Conservation (phyloP, 345 rosid genomes). For the Raphanus sativus region DNA sequence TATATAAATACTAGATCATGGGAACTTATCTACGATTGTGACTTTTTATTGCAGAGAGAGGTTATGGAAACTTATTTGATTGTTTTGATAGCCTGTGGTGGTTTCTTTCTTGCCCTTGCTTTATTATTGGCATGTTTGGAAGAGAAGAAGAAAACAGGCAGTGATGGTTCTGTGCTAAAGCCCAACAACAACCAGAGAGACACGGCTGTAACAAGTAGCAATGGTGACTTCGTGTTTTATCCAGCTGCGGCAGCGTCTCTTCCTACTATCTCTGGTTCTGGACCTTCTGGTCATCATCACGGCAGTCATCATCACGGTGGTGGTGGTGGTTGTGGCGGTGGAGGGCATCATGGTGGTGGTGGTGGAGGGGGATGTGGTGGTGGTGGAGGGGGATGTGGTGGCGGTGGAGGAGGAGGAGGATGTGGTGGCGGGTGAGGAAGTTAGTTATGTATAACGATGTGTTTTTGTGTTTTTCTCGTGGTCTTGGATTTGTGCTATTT, state of each 20-base stretch:
- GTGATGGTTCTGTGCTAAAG: constrained; percentile 6
- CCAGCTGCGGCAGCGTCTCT: constrained; percentile 28
- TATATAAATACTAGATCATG: constrained; percentile 14
- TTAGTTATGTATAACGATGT: constrained; percentile 6
- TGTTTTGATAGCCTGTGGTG: not conserved
- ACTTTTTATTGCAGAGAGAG: constrained; percentile 11
- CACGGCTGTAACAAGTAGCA: not conserved
- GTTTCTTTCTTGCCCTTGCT: not conserved
- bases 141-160: constrained; percentile 5
- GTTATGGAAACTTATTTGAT: constrained; percentile 1
- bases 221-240: constrained; percentile 13
- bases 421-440: not conserved
- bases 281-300: not conserved
- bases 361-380: not conserved
- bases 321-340: not conserved
- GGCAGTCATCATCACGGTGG: not conserved
- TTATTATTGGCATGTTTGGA: not conserved
- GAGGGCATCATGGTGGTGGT: not conserved
- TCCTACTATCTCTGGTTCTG: constrained; percentile 16
- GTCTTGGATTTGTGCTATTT: not conserved
- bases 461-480: not conserved
- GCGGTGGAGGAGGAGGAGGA: not conserved
- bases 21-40: constrained; percentile 1
- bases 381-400: not conserved
- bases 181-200: constrained; percentile 17